Evolutionary conservation across 768 basidiomycete genomes (phyloP), one percentile per base, ranked within the genome.

Genomic region (Xerocomus potaroensis): DNA sequence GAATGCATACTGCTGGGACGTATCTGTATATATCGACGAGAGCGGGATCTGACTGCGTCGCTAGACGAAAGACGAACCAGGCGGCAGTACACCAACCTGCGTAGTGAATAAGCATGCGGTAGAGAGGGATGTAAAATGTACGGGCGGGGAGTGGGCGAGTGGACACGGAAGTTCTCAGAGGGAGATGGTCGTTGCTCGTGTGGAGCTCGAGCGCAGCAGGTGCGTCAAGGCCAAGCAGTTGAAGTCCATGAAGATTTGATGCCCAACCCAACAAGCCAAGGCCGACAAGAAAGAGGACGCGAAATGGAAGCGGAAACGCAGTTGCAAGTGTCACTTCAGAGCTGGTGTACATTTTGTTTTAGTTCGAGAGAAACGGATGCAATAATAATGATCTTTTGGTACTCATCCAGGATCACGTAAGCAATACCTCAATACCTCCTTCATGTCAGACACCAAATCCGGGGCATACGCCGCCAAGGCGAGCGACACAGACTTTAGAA

Each of bases 231-330:
- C 87, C 84, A 14, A 85, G 71, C 10, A 74, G 54, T 53, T 84
- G 73, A 37, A 98, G 80, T 40, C 87, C 79, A 65, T 98, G 94
- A 7, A 98, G 69, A 66, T 98, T 99, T 27, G 84, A 81, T 0
- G 92, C 92, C 93, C 95, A 99, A 51, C 84, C 84, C 4, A 95
- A 70, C 45, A 93, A 78, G 10, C 91, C 93, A 27, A 90, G 56
- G 16, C 88, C 86, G 44, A 80, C 73, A 48, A 96, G 75, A 54
- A 80, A 77, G 48, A 96, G 77, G 21, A 91, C 90, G 51, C 96
- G 87, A 64, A 92, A 97, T 1, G 96, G 95, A 1, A 99, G 76
- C 10, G 96, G 95, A 62, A 95, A 87, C 16, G 69, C 68, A 30
- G 75, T 70, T 43, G 79, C 73, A 47, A 80, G 71, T 35, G 74